A percentile compares a stretch with the other conserved stretches of the same genome.
Evolutionary conservation across 257 asterid genomes (phyloP).

Genomic region (Capsicum pubescens): DNA sequence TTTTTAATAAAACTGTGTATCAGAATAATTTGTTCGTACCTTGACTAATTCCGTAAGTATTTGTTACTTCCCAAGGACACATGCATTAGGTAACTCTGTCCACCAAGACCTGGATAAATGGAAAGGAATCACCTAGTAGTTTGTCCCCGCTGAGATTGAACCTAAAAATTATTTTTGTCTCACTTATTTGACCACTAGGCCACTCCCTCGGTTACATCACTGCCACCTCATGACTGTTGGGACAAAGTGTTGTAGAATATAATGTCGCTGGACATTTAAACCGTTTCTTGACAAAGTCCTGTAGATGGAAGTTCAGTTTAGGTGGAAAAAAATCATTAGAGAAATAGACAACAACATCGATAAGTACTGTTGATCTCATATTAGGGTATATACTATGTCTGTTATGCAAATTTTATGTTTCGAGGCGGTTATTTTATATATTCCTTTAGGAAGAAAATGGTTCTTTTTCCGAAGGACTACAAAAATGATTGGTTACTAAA

Average conservation of each 20-base stretch:
- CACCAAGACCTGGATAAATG: not conserved
- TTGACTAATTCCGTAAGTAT: not conserved
- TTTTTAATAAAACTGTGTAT: no score
- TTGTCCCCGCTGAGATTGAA: not conserved
- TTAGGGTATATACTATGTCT: no score
- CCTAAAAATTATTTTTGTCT: not conserved
- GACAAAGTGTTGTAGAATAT: not conserved
- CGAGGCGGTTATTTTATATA: not conserved
- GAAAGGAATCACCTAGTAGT: no score
- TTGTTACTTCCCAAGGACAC: not conserved
- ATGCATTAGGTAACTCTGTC: not conserved
- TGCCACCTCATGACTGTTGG: constrained; percentile 2
- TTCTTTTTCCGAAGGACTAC: not conserved
- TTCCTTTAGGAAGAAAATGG: no score
- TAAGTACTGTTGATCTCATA: no score
- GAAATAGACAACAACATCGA: no score
- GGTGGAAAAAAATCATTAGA: no score
- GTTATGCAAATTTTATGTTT: not conserved
- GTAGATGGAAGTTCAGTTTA: no score
- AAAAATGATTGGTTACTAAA: not conserved
- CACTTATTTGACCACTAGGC: not conserved
- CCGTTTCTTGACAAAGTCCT: not conserved
- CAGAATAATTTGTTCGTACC: not conserved
- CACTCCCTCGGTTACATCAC: not conserved
- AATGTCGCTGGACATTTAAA: not conserved